phyloP scores from a whole-genome alignment of 768 basidiomycete species.

The Botryobasidium botryosum region DNA sequence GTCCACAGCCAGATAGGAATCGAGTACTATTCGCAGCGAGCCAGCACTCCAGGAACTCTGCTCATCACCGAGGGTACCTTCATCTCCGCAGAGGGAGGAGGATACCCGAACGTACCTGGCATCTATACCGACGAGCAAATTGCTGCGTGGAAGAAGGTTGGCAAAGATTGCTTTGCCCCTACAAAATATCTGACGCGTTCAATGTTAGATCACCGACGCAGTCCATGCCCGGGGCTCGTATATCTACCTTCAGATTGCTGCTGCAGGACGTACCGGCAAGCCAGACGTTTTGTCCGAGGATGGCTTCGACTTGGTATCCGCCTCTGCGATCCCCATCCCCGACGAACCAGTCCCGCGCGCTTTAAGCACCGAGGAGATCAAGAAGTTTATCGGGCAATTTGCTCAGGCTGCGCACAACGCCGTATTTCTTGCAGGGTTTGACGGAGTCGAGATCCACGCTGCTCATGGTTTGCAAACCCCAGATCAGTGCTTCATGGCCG shows the following conservation, averaged over 20 bases:
- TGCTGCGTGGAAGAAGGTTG: conserved; percentile 18
- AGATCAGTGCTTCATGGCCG: background rate
- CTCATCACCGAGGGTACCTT: conserved; percentile 39
- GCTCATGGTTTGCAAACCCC: conserved; percentile 10
- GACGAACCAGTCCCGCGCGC: conserved; percentile 12
- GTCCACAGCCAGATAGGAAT: conserved; percentile 10
- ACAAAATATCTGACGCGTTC: background rate
- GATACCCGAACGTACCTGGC: conserved; percentile 16
- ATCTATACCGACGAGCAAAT: conserved; percentile 20
- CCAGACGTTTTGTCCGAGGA: background rate
- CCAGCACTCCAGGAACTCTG: conserved; percentile 30
- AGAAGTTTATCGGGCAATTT: conserved; percentile 11
- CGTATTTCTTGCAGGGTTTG: conserved; percentile 42
- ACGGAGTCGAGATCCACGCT: conserved; percentile 35
- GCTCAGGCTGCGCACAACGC: conserved; percentile 39
- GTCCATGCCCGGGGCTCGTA: background rate
- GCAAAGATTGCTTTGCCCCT: background rate
- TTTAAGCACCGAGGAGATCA: conserved; percentile 17
- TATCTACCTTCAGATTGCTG: background rate
- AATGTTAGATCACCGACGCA: background rate
- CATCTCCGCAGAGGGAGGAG: conserved; percentile 23
- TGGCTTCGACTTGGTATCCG: background rate
- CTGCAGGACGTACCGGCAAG: background rate
- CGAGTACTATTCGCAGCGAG: conserved; percentile 10
- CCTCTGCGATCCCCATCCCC: background rate